phyloP scores from a whole-genome alignment of 805 yeast species.

The Phaffomyces antillensis region DNA sequence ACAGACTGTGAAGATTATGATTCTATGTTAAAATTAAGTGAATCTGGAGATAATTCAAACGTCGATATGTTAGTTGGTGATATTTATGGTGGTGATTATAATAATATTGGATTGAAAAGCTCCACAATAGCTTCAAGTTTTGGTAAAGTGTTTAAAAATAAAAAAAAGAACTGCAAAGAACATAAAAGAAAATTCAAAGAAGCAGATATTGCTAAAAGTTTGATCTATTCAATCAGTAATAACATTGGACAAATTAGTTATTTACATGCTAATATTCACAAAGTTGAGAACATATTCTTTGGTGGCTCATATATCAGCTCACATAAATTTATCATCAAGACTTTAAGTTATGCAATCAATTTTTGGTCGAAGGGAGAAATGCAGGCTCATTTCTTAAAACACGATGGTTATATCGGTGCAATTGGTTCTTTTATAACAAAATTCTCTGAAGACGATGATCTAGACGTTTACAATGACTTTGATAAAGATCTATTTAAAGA shows the following conservation, averaged over 20 bases:
- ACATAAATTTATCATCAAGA: conserved; percentile 91
- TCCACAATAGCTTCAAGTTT: conserved; percentile 87
- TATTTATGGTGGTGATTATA: conserved; percentile 85
- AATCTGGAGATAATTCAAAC: conserved; percentile 81
- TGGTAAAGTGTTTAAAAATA: conserved; percentile 83
- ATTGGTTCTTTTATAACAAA: conserved; percentile 81
- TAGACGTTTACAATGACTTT: background rate
- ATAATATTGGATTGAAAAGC: conserved; percentile 84
- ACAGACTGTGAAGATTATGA: conserved; percentile 87
- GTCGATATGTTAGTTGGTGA: conserved; percentile 96
- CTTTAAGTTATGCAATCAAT: conserved; percentile 85
- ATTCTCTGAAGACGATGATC: conserved; percentile 3
- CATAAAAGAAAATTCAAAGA: background rate
- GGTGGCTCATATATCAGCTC: conserved; percentile 97
- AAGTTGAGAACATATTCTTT: conserved; percentile 80
- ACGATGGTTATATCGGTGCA: conserved; percentile 93
- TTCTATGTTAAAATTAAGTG: conserved; percentile 90
- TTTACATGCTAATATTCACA: conserved; percentile 82
- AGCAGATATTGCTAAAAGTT: conserved; percentile 79
- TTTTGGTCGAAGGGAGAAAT: conserved; percentile 94
- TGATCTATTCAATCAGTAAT: conserved; percentile 83
- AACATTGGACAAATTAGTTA: conserved; percentile 96
- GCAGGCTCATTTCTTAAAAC: conserved; percentile 88
- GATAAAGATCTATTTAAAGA: background rate
- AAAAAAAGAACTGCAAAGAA: background rate